phyloP scores from a whole-genome alignment of 306 rosid genomes.

The Trifolium subterraneum region DNA sequence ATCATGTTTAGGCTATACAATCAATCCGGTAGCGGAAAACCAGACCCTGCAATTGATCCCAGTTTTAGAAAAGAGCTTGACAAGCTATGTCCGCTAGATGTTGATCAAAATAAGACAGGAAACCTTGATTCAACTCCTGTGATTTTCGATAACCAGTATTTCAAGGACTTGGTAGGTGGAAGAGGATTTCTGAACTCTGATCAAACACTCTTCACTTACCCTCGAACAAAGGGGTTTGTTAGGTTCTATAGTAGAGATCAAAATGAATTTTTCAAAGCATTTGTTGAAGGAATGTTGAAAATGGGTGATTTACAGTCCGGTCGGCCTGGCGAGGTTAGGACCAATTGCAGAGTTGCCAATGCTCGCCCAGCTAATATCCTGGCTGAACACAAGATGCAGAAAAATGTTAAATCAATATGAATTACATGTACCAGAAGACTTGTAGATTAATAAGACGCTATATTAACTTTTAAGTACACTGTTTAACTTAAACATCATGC shows the following conservation, averaged over 20 bases:
- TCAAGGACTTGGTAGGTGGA: slow-evolving; percentile 82
- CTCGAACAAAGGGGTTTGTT: slow-evolving; percentile 55
- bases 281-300: slow-evolving; percentile 78
- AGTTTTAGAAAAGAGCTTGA: slow-evolving; percentile 54
- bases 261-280: slow-evolving; percentile 54
- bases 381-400: background rate
- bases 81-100: slow-evolving; percentile 62
- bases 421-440: slow-evolving; percentile 6
- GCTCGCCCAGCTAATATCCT: slow-evolving; percentile 13
- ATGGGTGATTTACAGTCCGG: slow-evolving; percentile 80
- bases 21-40: slow-evolving; percentile 73
- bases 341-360: slow-evolving; percentile 73
- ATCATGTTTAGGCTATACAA: slow-evolving; percentile 90
- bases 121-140: slow-evolving; percentile 78
- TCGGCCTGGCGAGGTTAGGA: slow-evolving; percentile 76
- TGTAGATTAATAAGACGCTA: background rate
- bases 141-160: slow-evolving; percentile 81
- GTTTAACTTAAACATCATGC: background rate
- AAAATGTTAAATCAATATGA: background rate
- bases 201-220: slow-evolving; percentile 69
- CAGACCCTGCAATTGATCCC: slow-evolving; percentile 76
- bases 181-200: slow-evolving; percentile 88
- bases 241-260: slow-evolving; percentile 53
- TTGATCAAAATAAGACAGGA: slow-evolving; percentile 75
- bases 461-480: background rate